Base-by-base conservation (phyloP, 495 filamentous ascomycete genomes). In the Poronia punctata region DNA sequence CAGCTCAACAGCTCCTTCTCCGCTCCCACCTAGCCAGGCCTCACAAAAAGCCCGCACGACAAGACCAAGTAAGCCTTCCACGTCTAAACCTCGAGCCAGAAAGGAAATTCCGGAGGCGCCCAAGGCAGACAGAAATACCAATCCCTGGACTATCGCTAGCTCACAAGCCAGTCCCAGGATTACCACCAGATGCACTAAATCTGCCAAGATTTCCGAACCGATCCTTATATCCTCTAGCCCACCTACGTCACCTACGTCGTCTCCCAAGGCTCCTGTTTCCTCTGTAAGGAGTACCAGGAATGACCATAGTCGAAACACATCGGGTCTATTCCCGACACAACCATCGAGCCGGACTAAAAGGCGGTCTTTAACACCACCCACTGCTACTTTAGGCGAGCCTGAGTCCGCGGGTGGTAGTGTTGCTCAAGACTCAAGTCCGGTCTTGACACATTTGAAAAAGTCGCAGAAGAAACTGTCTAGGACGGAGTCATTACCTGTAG, bases 171-270 rank as follows among this genome's bases (percentile, higher is more conserved):
- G 46, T 48, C 47, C 56, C 29, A 65, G 50, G 40, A 38, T 45
- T 38, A 54, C 50, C n/a, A n/a, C n/a, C 46, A 46, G 36, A 35
- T 1, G 39, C 23, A 16, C 36, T 37, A 24, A 43, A 29, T 37
- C 50, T 28, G 28, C 49, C 38, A 23, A 50, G 28, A 41, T 37
- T 30, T 18, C 49, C 23, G 53, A 65, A 27, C 47, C 67, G 11
- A 68, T 72, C 45, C 20, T 59, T 43, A 62, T 71, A 51, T 57
- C 60, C 20, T 71, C 67, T 34, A 71, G 66, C 39, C 67, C 68
- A 12, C 46, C 49, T 41, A 29, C 52, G 43, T 51, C 68, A 12
- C 46, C 49, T 41, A 29, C 52, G 43, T 51, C 59, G 41, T 41
- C 59, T 55, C 14, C 31, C 36, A 15, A 45, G 44, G 14, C 16